Evolutionary conservation across 139 green algal species (phyloP).

Genomic region (Chlorella vulgaris): DNA sequence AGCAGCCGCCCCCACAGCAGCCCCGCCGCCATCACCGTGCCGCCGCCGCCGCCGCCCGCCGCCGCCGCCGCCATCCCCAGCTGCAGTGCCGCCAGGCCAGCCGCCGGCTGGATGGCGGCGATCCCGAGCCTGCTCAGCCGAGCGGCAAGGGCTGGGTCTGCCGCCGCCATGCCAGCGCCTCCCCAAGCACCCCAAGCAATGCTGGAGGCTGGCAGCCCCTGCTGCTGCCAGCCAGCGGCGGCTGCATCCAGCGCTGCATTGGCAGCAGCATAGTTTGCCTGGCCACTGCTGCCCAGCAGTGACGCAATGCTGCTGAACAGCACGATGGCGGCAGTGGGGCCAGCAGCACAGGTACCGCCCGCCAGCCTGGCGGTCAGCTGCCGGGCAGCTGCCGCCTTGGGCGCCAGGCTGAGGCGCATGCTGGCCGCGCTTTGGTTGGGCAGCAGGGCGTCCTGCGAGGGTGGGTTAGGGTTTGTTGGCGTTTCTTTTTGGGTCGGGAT

Average conservation of each 20-base stretch:
- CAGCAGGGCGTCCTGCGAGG: conserved; percentile 65
- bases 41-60: background rate
- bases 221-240: conserved; percentile 1
- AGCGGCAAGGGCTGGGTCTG: conserved; percentile 44
- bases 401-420: conserved; percentile 48
- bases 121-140: conserved; percentile 72
- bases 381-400: conserved; percentile 57
- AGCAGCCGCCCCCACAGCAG: conserved; percentile 38
- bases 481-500: no score
- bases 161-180: conserved; percentile 75
- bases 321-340: background rate
- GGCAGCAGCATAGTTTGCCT: conserved; percentile 60
- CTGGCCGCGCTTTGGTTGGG: conserved; percentile 49
- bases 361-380: background rate
- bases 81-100: conserved; percentile 65
- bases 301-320: conserved; percentile 63
- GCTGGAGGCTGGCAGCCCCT: background rate
- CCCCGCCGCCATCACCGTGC: background rate
- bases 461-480: no score
- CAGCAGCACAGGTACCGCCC: background rate
- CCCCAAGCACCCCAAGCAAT: conserved; percentile 59
- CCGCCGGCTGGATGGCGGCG: conserved; percentile 30
- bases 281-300: conserved; percentile 50
- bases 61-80: conserved; percentile 10
- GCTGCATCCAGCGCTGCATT: conserved; percentile 53